A percentile compares a stretch with the other conserved stretches of the same genome.
phyloP scores from a whole-genome alignment of 371 early-diverging fungal species.

The Gilbertella persicaria region DNA sequence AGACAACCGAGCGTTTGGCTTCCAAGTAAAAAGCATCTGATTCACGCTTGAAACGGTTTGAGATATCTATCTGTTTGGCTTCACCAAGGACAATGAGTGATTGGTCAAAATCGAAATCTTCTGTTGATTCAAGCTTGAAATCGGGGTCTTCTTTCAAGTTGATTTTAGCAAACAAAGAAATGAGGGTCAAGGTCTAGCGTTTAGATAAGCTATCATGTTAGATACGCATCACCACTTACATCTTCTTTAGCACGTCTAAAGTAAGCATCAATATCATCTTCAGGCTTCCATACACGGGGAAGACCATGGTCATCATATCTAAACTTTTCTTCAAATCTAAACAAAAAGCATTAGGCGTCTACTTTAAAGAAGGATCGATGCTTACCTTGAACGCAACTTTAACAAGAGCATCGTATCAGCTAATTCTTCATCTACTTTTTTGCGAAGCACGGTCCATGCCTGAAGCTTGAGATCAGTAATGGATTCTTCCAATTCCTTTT shows the following conservation, averaged over 20 bases:
- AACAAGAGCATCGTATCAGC: constrained; percentile 79
- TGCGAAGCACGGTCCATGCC: constrained; percentile 75
- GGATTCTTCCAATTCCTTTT: constrained; percentile 54
- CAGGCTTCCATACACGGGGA: constrained; percentile 93
- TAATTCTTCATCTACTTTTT: constrained; percentile 81
- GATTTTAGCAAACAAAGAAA: constrained; percentile 68
- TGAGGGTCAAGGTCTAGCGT: constrained; percentile 57
- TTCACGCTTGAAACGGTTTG: constrained; percentile 85
- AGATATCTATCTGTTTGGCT: constrained; percentile 73
- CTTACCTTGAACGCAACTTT: constrained; percentile 66
- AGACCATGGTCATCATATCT: constrained; percentile 91
- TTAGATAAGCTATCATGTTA: neutral
- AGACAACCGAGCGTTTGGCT: constrained; percentile 93
- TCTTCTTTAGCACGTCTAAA: constrained; percentile 79
- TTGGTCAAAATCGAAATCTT: constrained; percentile 66
- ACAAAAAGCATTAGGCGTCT: neutral
- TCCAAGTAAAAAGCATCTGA: constrained; percentile 91
- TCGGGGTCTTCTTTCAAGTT: constrained; percentile 47
- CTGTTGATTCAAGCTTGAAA: constrained; percentile 45
- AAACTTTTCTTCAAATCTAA: constrained; percentile 87
- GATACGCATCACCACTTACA: constrained; percentile 23
- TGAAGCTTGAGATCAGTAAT: constrained; percentile 58
- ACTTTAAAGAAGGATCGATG: too few species aligned
- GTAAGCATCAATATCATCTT: constrained; percentile 90
- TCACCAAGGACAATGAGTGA: constrained; percentile 70